A percentile compares a stretch with the other conserved stretches of the same genome.
Evolutionary conservation across 163 green algal species (phyloP).

Genomic region (Scenedesmus sp.): DNA sequence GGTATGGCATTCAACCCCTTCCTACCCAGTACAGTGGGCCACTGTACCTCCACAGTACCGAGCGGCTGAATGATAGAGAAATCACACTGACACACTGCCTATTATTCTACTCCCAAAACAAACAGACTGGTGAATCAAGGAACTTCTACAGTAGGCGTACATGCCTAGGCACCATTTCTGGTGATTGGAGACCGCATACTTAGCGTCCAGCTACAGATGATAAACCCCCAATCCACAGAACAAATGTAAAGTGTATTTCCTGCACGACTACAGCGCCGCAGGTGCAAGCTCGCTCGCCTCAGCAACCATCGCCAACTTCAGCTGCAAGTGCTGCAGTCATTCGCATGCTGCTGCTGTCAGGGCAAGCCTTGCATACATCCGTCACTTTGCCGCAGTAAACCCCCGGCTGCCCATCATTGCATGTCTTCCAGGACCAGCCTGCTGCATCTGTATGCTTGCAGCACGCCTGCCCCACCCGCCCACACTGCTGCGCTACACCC

Average conservation of each 20-base stretch:
- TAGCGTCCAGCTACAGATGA: too few species aligned
- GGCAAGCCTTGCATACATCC: background rate
- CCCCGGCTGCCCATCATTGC: background rate
- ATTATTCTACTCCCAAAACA: too few species aligned
- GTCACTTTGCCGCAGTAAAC: background rate
- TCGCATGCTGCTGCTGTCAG: background rate
- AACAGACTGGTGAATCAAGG: too few species aligned
- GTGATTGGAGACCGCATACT: too few species aligned
- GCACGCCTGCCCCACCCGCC: background rate
- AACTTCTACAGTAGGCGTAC: too few species aligned
- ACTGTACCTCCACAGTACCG: too few species aligned
- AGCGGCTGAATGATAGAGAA: too few species aligned
- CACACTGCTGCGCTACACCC: background rate
- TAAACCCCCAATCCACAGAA: too few species aligned
- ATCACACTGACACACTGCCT: too few species aligned
- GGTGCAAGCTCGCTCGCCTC: background rate
- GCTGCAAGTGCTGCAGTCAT: background rate
- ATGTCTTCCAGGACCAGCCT: constrained; percentile 1
- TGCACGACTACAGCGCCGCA: background rate
- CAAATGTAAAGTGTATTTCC: background rate
- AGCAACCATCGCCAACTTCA: background rate
- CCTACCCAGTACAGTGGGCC: too few species aligned
- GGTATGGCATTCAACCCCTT: too few species aligned
- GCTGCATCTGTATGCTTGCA: constrained; percentile 5
- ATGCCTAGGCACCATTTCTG: too few species aligned